phyloP scores from a whole-genome alignment of 148 eudicot genomes.

The Camellia granthamiana region DNA sequence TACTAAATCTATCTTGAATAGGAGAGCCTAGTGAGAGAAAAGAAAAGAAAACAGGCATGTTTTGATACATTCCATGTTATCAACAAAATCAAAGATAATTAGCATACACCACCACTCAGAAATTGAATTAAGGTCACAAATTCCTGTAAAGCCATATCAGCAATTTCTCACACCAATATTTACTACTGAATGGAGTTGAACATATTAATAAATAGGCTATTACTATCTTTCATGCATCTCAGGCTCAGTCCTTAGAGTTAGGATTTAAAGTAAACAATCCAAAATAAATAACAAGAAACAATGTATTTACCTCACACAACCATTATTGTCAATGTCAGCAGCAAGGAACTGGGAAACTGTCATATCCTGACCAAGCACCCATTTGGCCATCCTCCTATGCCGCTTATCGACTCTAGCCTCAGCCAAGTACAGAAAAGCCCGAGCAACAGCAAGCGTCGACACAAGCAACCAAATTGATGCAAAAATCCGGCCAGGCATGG shows the following conservation, averaged over 20 bases:
- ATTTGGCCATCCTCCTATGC: conserved; percentile 75
- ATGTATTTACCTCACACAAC: conserved; percentile 67
- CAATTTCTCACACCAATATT: background rate
- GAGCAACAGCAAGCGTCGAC: conserved; percentile 90
- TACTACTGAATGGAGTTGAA: background rate
- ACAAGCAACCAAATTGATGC: conserved; percentile 96
- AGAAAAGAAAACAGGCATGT: background rate
- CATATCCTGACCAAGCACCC: conserved; percentile 91
- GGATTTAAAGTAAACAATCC: background rate
- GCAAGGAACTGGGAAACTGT: conserved; percentile 90
- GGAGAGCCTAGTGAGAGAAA: background rate
- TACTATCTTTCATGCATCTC: background rate
- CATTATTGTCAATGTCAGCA: conserved; percentile 91
- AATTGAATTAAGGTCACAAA: background rate
- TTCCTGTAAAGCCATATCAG: background rate
- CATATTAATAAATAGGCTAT: background rate
- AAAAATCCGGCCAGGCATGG: conserved; percentile 75
- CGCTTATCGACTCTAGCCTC: conserved; percentile 95
- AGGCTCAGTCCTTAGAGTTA: background rate
- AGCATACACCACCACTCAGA: background rate
- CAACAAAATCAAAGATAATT: background rate
- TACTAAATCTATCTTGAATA: background rate
- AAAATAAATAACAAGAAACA: background rate
- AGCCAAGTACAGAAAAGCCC: conserved; percentile 93
- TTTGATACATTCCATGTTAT: background rate